Evolutionary conservation across 345 rosid genomes (phyloP), one percentile per base, ranked within the genome.

Genomic region (Salix suchowensis): DNA sequence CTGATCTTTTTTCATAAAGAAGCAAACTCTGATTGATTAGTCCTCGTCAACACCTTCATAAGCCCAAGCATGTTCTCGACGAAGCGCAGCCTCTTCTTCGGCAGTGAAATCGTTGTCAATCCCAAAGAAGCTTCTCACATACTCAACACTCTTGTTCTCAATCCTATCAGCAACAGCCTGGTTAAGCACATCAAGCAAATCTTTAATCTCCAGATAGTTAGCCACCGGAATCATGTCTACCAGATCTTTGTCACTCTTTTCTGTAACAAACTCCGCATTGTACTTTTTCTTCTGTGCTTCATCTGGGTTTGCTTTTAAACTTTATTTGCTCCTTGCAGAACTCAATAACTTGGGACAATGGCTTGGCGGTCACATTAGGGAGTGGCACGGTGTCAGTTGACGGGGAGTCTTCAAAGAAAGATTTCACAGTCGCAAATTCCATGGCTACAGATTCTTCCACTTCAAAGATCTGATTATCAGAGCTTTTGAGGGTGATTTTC

Each of bases 131-230:
- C 7, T 19, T 76, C 89, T 79, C 13, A 74, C 88, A 14, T 50
- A 78, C 77, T 81, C 82, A 16, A 86, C 88, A n/a, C 86, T 84
- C 88, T 70, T 83, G 48, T 84, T 83, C 76, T 78, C 30, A 37
- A 88, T 86, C 71, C 81, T 72, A 2, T 83, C 71, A 13, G 89
- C 87, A 23, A 70, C 65, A 2, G 78, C 58, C 71, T 65, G 77
- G 37, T 42, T 73, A 30, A 88, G 71, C 62, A 78, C 23, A 4
- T 83, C 88, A 44, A 86, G 74, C 62, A 86, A 67, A 15, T 73
- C 67, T 36, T 67, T 82, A 4, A 85, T 73, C n/a, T 88, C 68
- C 23, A 86, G 54, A 64, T 78, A 88, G 36, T 86, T 81, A 1
- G 83, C 85, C 2, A 80, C 89, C 54, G 80, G 11, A 1, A 86